Evolutionary conservation across 2,329 filamentous ascomycete species (phyloP).

Genomic region (Ilyonectria destructans): DNA sequence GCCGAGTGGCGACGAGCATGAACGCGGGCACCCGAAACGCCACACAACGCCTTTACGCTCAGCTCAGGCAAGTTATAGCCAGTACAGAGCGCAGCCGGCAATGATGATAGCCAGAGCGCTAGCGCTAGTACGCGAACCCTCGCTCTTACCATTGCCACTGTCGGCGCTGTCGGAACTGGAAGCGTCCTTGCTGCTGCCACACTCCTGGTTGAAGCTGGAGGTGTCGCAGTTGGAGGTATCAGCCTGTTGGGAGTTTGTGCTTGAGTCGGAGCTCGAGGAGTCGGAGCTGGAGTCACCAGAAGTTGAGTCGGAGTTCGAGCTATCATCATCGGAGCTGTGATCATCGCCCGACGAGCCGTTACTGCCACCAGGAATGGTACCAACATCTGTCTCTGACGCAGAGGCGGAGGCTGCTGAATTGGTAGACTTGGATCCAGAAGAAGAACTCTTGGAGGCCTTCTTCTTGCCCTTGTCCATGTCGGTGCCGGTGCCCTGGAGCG

Average conservation of each 20-base stretch:
- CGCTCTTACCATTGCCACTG: constrained; percentile 52
- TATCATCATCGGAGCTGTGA: constrained; percentile 25
- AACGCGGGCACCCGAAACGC: constrained; percentile 6
- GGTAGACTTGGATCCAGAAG: constrained; percentile 31
- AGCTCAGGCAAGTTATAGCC: constrained; percentile 49
- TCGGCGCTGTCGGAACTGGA: constrained; percentile 22
- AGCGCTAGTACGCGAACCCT: constrained; percentile 52
- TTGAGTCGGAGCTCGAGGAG: constrained; percentile 37
- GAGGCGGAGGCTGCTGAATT: constrained; percentile 26
- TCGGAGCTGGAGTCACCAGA: constrained; percentile 31
- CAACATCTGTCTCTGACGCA: constrained; percentile 33
- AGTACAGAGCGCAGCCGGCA: constrained; percentile 55
- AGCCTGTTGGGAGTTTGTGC: constrained; percentile 30
- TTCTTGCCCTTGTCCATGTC: constrained; percentile 73
- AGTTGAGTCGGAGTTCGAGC: constrained; percentile 31
- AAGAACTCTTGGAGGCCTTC: constrained; percentile 37
- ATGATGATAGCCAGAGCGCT: constrained; percentile 58
- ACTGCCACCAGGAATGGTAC: constrained; percentile 43
- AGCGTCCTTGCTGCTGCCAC: constrained; percentile 45
- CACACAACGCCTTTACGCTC: constrained; percentile 6
- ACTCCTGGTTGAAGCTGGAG: constrained; percentile 61
- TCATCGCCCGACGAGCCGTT: constrained; percentile 25
- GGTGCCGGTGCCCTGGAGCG: constrained; percentile 85
- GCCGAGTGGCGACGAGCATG: constrained; percentile 22
- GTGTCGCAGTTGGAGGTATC: constrained; percentile 55